These are phyloP conservation scores for Brassica rapa DNA, from an alignment of 345 rosid species.

Conservation along the genomic window DNA sequence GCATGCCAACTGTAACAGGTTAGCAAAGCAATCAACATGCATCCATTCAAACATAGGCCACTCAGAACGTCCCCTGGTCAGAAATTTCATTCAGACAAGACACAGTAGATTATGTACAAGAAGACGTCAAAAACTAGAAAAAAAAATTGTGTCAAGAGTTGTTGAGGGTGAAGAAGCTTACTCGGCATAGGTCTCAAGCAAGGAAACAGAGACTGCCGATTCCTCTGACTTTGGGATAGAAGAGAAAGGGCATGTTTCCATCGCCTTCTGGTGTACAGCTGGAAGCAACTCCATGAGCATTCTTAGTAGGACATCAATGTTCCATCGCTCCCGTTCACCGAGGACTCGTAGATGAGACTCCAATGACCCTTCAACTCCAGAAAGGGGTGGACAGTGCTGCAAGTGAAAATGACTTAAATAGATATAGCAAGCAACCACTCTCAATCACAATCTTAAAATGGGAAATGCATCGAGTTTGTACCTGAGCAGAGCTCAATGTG, in stretches of 20 bases:
- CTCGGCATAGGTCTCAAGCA: constrained; percentile 79
- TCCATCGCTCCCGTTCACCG: constrained; percentile 97
- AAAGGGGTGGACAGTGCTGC: constrained; percentile 90
- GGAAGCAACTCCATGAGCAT: constrained; percentile 83
- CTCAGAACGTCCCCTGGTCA: constrained; percentile 66
- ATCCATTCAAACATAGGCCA: constrained; percentile 97
- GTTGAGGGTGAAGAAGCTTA: constrained; percentile 36
- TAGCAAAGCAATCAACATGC: constrained; percentile 87
- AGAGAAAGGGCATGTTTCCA: constrained; percentile 82
- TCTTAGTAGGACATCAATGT: constrained; percentile 81
- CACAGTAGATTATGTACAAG: background rate
- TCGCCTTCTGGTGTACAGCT: constrained; percentile 62
- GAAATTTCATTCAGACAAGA: constrained; percentile 22
- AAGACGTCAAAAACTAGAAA: constrained; percentile 18
- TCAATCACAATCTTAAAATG: constrained; percentile 6
- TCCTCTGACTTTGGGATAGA: constrained; percentile 49
- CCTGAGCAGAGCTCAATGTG: constrained; percentile 76
- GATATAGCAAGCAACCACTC: constrained; percentile 31
- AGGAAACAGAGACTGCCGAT: constrained; percentile 51
- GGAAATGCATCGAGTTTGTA: constrained; percentile 35
- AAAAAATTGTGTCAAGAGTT: constrained; percentile 18
- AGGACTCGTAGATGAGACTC: constrained; percentile 85
- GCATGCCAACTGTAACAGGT: constrained; percentile 73
- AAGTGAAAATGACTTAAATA: constrained; percentile 21
- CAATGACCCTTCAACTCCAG: constrained; percentile 93